These are phyloP conservation scores for Aspergillus jensenii DNA, from an alignment of 2,329 filamentous ascomycete species.

Conservation along the genomic window DNA sequence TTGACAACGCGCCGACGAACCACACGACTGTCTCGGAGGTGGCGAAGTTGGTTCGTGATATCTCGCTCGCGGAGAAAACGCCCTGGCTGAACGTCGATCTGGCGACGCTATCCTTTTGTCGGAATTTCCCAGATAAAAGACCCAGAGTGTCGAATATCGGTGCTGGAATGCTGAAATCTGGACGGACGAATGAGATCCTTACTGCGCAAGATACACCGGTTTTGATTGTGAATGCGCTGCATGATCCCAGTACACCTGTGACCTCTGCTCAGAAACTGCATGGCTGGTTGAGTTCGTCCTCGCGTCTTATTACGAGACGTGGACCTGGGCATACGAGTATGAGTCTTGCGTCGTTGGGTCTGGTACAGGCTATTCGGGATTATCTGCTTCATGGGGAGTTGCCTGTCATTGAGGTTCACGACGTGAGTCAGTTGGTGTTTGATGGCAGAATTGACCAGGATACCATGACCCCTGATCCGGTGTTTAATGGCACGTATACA, in stretches of 20 bases:
- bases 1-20: not conserved
- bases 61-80: not conserved
- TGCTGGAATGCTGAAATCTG: not conserved
- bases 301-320: not conserved
- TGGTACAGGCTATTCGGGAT: not conserved
- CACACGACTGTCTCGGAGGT: not conserved
- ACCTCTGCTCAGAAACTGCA: not conserved
- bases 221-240: not conserved
- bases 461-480: not conserved
- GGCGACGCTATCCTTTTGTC: not conserved
- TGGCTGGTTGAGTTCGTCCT: not conserved
- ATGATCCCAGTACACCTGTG: not conserved
- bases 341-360: not conserved
- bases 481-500: not conserved
- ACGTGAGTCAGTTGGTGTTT: slow-evolving; percentile 1
- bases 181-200: not conserved
- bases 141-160: not conserved
- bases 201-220: not conserved
- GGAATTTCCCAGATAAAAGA: not conserved
- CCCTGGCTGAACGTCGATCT: slow-evolving; percentile 3
- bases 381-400: not conserved
- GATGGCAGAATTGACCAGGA: not conserved
- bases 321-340: slow-evolving; percentile 2
- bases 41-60: not conserved
- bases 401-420: not conserved